These are phyloP conservation scores for Massarina eburnea DNA, from an alignment of 2,329 filamentous ascomycete species.

Conservation along the genomic window DNA sequence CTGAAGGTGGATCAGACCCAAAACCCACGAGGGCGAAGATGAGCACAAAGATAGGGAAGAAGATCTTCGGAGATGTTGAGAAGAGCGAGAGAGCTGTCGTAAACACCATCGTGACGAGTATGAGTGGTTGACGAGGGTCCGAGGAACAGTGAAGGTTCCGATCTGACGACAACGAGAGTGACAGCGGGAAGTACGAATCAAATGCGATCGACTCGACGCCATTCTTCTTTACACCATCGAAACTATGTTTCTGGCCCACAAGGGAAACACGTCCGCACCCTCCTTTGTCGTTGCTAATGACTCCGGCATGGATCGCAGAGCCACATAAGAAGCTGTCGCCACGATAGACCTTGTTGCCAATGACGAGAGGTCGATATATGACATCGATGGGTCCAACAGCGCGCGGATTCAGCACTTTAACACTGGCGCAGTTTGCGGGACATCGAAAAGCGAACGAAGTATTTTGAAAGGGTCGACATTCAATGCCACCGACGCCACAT, in stretches of 20 bases:
- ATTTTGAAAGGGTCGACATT: conserved; percentile 73
- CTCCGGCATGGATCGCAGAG: conserved; percentile 80
- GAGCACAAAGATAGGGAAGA: conserved; percentile 79
- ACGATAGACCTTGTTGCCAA: conserved; percentile 71
- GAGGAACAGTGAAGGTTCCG: conserved; percentile 63
- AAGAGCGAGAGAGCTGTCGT: conserved; percentile 75
- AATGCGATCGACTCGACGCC: conserved; percentile 78
- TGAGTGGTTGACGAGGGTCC: conserved; percentile 77
- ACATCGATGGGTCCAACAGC: conserved; percentile 70
- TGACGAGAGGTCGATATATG: conserved; percentile 57
- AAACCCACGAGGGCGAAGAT: conserved; percentile 87
- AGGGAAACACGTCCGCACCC: conserved; percentile 80
- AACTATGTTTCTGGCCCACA: conserved; percentile 67
- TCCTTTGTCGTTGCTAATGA: conserved; percentile 68
- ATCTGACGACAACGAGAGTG: conserved; percentile 72
- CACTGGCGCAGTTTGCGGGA: conserved; percentile 67
- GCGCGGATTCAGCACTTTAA: conserved; percentile 67
- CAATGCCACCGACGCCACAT: conserved; percentile 72
- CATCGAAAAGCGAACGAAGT: conserved; percentile 72
- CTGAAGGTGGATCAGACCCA: conserved; percentile 78
- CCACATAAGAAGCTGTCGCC: conserved; percentile 87
- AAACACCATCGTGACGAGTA: conserved; percentile 76
- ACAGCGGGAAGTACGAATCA: conserved; percentile 83
- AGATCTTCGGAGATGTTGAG: conserved; percentile 71
- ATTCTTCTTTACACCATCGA: conserved; percentile 62